These are phyloP conservation scores for Trichoderma pleuroti DNA, from an alignment of 2,329 filamentous ascomycete species.

Conservation along the genomic window DNA sequence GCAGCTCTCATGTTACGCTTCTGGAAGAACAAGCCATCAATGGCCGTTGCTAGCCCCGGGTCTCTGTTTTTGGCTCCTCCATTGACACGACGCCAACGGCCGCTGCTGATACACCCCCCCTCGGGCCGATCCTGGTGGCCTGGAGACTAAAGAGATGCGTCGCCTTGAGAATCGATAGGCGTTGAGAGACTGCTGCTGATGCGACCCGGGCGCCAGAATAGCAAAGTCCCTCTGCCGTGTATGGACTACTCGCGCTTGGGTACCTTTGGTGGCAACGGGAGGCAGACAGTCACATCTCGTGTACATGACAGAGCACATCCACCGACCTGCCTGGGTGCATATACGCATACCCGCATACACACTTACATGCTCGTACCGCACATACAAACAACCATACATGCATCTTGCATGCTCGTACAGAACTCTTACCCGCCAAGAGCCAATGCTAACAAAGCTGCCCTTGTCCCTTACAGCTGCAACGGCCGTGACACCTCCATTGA, in stretches of 20 bases:
- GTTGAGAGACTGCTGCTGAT: neutral
- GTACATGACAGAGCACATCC: neutral
- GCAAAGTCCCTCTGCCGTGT: neutral
- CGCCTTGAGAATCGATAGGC: neutral
- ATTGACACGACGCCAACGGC: slow-evolving; percentile 6
- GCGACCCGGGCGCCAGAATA: neutral
- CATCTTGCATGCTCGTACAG: slow-evolving; percentile 13
- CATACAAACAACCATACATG: slow-evolving; percentile 10
- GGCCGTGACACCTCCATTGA: slow-evolving; percentile 3
- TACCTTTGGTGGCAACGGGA: neutral
- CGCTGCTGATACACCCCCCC: slow-evolving; percentile 7
- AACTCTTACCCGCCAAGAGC: slow-evolving; percentile 7
- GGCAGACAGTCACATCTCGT: slow-evolving; percentile 2
- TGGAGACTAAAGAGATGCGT: neutral
- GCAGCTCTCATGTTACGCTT: neutral
- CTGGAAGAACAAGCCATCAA: neutral
- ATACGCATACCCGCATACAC: slow-evolving; percentile 13
- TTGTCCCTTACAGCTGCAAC: slow-evolving; percentile 13
- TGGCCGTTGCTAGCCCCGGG: neutral
- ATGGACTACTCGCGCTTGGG: no score
- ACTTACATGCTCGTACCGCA: slow-evolving; percentile 1
- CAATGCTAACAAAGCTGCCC: neutral
- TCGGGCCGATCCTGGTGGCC: slow-evolving; percentile 16
- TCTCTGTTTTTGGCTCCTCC: neutral
- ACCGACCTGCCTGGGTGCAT: neutral